Evolutionary conservation across 1,284 basidiomycete species (phyloP).

Genomic region (Athelia sp.): DNA sequence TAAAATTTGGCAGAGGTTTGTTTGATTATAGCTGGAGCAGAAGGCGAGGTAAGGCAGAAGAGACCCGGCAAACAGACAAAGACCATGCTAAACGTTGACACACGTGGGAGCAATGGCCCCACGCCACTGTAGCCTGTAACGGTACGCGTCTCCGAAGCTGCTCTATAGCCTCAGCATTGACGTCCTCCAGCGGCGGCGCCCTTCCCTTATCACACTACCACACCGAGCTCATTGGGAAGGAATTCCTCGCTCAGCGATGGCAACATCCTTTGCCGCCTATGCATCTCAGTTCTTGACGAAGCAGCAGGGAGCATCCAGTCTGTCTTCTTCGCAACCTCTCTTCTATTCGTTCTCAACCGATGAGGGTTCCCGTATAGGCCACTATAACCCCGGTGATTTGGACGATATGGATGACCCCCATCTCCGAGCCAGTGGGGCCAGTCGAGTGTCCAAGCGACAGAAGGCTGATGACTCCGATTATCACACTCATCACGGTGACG

Average conservation of each 20-base stretch:
- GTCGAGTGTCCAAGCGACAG: conserved; percentile 19
- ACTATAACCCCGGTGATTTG: conserved; percentile 43
- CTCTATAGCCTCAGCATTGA: too few species aligned
- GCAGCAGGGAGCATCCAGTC: conserved; percentile 38
- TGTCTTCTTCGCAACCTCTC: conserved; percentile 66
- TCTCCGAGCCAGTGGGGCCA: conserved; percentile 42
- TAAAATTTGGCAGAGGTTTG: too few species aligned
- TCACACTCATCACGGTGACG: conserved; percentile 23
- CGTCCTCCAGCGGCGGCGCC: too few species aligned
- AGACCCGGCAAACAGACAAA: too few species aligned
- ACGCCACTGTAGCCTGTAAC: too few species aligned
- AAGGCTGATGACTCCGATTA: not conserved
- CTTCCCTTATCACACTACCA: too few species aligned
- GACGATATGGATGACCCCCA: conserved; percentile 74
- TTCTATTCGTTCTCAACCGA: conserved; percentile 80
- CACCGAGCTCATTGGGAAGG: too few species aligned
- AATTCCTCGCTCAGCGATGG: conserved; percentile 13
- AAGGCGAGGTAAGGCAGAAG: too few species aligned
- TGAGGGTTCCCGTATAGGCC: conserved; percentile 53
- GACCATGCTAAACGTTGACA: too few species aligned
- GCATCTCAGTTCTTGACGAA: conserved; percentile 50
- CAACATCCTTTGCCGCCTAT: conserved; percentile 51
- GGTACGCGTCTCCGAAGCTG: too few species aligned
- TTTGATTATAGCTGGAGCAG: too few species aligned
- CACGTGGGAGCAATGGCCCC: too few species aligned